Conservation (phyloP, 805 yeast species). For the Ogataea allantospora region DNA sequence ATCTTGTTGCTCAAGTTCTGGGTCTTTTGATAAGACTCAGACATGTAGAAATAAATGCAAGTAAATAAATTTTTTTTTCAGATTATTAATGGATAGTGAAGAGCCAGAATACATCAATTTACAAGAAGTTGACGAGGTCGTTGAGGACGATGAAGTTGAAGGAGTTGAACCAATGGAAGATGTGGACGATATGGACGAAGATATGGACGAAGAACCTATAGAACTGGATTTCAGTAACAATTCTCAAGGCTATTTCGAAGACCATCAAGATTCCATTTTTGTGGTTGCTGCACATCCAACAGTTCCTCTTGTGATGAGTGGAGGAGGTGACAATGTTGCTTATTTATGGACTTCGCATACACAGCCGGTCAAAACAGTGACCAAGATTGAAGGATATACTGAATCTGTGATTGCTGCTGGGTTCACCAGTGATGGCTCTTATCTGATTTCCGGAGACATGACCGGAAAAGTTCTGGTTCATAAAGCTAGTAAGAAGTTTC, state of each 20-base stretch:
- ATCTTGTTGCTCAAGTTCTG: conserved; percentile 2
- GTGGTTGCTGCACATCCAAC: conserved; percentile 80
- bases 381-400: conserved; percentile 74
- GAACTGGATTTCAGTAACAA: conserved; percentile 89
- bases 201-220: conserved; percentile 47
- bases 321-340: conserved; percentile 93
- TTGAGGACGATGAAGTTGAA: conserved; percentile 31
- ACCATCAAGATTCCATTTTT: conserved; percentile 85
- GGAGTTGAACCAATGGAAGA: conserved; percentile 34
- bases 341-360: conserved; percentile 91
- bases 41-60: not conserved
- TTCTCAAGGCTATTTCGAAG: conserved; percentile 85
- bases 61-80: conserved; percentile 2
- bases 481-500: conserved; percentile 71
- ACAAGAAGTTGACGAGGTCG: conserved; percentile 35
- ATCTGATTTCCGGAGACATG: conserved; percentile 90
- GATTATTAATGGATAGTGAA: conserved; percentile 12
- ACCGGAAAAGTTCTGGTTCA: conserved; percentile 78
- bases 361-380: conserved; percentile 77
- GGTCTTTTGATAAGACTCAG: conserved; percentile 5
- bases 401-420: conserved; percentile 87
- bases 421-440: conserved; percentile 80
- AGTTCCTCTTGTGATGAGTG: conserved; percentile 82
- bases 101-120: conserved; percentile 29
- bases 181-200: conserved; percentile 37